Conservation (phyloP, 2,329 filamentous ascomycete genomes). For the Penicillium freii region DNA sequence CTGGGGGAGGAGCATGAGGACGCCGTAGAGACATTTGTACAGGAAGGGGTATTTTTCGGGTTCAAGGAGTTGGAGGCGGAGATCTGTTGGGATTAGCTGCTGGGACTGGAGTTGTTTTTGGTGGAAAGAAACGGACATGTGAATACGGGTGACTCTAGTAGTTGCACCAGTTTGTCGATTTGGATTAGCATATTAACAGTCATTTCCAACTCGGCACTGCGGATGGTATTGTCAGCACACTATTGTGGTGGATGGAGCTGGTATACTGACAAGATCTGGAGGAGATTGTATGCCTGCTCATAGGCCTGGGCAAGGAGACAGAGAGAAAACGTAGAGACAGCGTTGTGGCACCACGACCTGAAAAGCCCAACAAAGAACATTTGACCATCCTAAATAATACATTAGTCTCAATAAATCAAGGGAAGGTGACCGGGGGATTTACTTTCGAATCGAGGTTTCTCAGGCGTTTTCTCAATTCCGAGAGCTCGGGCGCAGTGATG, state of each 20-base stretch:
- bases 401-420: slow-evolving; percentile 16
- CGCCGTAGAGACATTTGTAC: slow-evolving; percentile 95
- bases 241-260: background rate
- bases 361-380: slow-evolving; percentile 93
- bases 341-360: slow-evolving; percentile 97
- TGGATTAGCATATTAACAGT: slow-evolving; percentile 98
- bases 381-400: slow-evolving; percentile 70
- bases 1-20: slow-evolving; percentile 97
- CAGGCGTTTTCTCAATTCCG: slow-evolving; percentile 83
- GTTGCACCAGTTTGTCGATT: slow-evolving; percentile 95
- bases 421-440: slow-evolving; percentile 11
- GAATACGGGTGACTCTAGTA: slow-evolving; percentile 95
- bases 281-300: slow-evolving; percentile 92
- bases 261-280: slow-evolving; percentile 83
- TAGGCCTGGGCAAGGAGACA: slow-evolving; percentile 96
- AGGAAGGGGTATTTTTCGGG: slow-evolving; percentile 92
- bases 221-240: slow-evolving; percentile 25
- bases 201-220: slow-evolving; percentile 92
- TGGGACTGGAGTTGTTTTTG: background rate
- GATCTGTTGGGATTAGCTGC: slow-evolving; percentile 56
- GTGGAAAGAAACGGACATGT: slow-evolving; percentile 64
- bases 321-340: slow-evolving; percentile 93
- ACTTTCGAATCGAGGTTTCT: slow-evolving; percentile 86
- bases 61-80: slow-evolving; percentile 90
- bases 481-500: slow-evolving; percentile 91